Evolutionary conservation across 805 yeast species (phyloP), one percentile per base, ranked within the genome.

Genomic region (Ogataea zsoltii): DNA sequence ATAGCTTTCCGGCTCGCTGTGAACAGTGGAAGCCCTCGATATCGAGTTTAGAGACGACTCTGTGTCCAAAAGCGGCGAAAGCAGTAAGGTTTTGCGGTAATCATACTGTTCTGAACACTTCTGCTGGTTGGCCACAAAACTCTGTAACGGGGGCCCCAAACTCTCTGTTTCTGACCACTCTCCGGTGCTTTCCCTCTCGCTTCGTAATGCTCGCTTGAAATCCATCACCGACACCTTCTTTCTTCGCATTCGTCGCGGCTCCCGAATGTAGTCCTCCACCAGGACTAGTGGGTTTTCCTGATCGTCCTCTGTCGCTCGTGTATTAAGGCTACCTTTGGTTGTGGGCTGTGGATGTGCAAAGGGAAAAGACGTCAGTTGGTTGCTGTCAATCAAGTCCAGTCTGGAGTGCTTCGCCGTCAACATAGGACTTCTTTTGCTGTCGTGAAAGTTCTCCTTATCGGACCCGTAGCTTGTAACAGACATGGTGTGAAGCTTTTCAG

Each of bases 241-340:
- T 43, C 60, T 55, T 35, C 49, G 33, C 34, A 36, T 45, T 12
- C 33, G 34, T 19, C 9, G 25, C 25, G 62, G 55, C 33, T 54
- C 59, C 13, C 67, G 63, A 50, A 80, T 68, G 56, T 80, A 80
- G 54, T 80, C 86, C 53, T 80, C 86, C 9, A 80, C 74, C 15
- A 80, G 59, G 1, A 80, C 79, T 21, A 61, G 48, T 21, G 60
- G 48, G 17, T 45, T 41, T 25, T 32, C 37, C 19, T 29, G 13
- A 13, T 34, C 42, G 26, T 44, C 46, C 16, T 38, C 44, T 21
- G 16, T 37, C 13, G 37, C 21, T 12, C 38, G 44, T 12, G 41
- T 25, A 5, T 29, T 15, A 16, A 37, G 39, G 15, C 38, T 28
- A 31, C 32, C 28, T 42, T 13, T 25, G 34, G 21, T 30, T 4